These are phyloP conservation scores for Ascosphaera acerosa DNA, from an alignment of 2,329 filamentous ascomycete genomes.

Conservation along the genomic window DNA sequence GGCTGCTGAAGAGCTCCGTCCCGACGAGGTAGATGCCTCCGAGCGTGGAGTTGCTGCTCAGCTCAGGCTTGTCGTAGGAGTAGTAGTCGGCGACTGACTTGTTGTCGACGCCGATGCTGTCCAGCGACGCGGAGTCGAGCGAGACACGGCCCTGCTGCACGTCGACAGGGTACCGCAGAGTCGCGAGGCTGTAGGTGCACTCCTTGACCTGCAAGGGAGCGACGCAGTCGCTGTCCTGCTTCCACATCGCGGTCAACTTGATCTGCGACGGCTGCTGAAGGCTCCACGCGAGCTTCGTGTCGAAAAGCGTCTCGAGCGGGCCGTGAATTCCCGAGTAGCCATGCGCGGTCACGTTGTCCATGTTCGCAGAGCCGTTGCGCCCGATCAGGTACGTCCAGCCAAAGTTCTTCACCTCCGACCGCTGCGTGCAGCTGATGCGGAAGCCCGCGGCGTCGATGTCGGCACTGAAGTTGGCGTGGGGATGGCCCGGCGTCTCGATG, in stretches of 20 bases:
- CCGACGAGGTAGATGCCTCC: not conserved
- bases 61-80: not conserved
- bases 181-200: not conserved
- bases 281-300: not conserved
- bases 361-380: not conserved
- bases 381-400: not conserved
- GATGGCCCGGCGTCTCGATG: not conserved
- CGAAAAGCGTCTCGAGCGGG: not conserved
- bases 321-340: not conserved
- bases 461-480: not conserved
- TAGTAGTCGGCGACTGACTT: not conserved
- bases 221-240: not conserved
- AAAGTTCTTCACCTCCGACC: not conserved
- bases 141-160: not conserved
- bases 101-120: not conserved
- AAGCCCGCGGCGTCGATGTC: not conserved
- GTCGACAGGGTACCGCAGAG: not conserved
- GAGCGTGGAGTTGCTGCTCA: not conserved
- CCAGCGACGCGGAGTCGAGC: not conserved
- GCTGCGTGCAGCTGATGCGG: not conserved
- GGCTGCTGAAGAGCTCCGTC: not conserved
- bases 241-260: not conserved
- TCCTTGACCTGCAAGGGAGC: not conserved
- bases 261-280: not conserved
- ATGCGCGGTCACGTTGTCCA: not conserved